Conservation (phyloP, 495 filamentous ascomycete species). For the Tuber brumale region DNA sequence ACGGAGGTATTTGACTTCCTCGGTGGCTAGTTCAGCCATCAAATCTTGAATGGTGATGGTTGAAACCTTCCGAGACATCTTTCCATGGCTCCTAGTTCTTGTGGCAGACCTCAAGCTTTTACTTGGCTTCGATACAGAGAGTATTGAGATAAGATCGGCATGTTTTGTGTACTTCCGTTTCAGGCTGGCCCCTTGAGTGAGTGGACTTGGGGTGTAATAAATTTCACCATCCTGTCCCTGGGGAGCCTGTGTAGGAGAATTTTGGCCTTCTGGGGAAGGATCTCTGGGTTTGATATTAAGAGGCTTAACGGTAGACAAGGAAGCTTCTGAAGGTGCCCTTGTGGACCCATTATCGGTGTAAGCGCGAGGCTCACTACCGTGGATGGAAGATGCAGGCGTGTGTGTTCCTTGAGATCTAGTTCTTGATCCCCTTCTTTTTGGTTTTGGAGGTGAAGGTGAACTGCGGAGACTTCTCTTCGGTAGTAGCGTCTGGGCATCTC, state of each 20-base stretch:
- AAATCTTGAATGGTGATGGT: conserved; percentile 65
- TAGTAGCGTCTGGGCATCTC: conserved; percentile 27
- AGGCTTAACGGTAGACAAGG: conserved; percentile 38
- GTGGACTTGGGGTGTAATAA: conserved; percentile 23
- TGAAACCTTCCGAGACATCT: conserved; percentile 54
- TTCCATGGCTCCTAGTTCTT: conserved; percentile 52
- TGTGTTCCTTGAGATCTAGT: conserved; percentile 35
- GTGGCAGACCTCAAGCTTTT: conserved; percentile 60
- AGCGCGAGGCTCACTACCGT: conserved; percentile 24
- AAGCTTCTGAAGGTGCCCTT: conserved; percentile 35
- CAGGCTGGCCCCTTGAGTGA: conserved; percentile 42
- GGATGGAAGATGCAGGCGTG: conserved; percentile 19
- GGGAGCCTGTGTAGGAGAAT: conserved; percentile 6
- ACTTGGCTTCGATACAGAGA: conserved; percentile 66
- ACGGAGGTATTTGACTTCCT: conserved; percentile 84
- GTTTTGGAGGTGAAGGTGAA: conserved; percentile 36
- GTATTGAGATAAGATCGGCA: conserved; percentile 84
- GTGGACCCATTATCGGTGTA: conserved; percentile 15
- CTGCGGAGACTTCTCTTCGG: conserved; percentile 37
- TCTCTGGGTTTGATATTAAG: conserved; percentile 34
- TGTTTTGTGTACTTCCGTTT: conserved; percentile 82
- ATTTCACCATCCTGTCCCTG: conserved; percentile 13
- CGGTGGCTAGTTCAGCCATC: conserved; percentile 69
- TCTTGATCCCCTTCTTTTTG: conserved; percentile 25
- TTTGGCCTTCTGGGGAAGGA: conserved; percentile 18